These are phyloP conservation scores for Tetrahymena borealis DNA, from an alignment of 73 alveolate species.

Conservation along the genomic window DNA sequence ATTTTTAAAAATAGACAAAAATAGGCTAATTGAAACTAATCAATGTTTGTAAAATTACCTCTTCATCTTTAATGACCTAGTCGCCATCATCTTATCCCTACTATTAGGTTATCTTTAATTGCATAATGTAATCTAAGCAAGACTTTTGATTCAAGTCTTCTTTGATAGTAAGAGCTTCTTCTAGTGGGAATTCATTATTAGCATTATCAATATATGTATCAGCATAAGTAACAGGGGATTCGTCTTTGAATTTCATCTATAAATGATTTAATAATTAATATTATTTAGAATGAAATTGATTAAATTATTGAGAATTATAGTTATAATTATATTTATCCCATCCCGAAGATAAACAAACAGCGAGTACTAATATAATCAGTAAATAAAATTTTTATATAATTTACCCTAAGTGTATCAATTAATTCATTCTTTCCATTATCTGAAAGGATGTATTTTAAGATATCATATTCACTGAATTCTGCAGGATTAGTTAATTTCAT, in stretches of 20 bases:
- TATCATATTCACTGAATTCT: constrained; percentile 43
- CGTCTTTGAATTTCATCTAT: not conserved
- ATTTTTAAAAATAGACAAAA: no score
- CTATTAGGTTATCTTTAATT: not conserved
- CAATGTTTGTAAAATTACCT: no score
- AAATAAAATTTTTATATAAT: constrained; percentile 45
- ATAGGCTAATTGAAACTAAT: no score
- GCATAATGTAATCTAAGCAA: not conserved
- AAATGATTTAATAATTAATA: no score
- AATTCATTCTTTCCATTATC: constrained; percentile 56
- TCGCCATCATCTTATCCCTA: not conserved
- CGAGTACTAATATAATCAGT: constrained; percentile 47
- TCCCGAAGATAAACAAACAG: no score
- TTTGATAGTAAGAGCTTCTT: not conserved
- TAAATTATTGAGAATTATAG: no score
- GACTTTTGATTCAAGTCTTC: not conserved
- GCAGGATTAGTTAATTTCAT: constrained; percentile 32
- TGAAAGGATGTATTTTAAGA: constrained; percentile 46
- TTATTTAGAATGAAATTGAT: no score
- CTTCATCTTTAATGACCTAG: not conserved
- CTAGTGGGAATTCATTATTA: not conserved
- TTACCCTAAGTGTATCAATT: constrained; percentile 59
- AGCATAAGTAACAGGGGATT: not conserved
- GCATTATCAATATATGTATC: not conserved
- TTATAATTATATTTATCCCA: no score